Base-by-base conservation (phyloP, 495 filamentous ascomycete species). In the Talaromyces trachyspermus region DNA sequence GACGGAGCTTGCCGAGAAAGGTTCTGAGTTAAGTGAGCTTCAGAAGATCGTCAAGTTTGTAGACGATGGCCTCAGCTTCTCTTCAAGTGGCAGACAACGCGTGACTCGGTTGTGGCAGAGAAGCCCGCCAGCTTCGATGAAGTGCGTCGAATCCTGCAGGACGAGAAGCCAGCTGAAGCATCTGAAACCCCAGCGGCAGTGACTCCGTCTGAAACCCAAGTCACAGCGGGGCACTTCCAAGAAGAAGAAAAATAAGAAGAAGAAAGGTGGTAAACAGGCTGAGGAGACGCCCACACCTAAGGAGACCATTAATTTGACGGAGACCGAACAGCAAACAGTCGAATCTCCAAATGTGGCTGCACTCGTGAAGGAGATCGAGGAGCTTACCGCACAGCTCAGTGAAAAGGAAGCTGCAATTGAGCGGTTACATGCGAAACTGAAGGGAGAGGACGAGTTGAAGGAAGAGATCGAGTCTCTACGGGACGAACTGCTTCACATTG, bases 201-300 rank as follows among this genome's bases (percentile, higher is more conserved):
- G 15, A 49, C 47, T 9, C 20, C 25, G 8, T 24, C 27, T 17
- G 48, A 59, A 22, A 58, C 55, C 17, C 37, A 52, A 42, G 53
- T 52, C 46, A 42, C 27, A 26, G 47, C 41, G 37, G 43, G 54
- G 55, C 22, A 50, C 55, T 5, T 58, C 48, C 4, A 63, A 64
- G 15, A 88, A 84, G 61, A 92, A 89, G 70, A 95, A 87, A 58
- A 92, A 86, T 39, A 86, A 82, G 43, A 92, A 91, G 61, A 95
- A 91, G 73, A 95, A 92, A 75, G 81, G 79, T 30, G 78, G 74
- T 12, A 81, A 78, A 42, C 70, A 63, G 37, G 44, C 61, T 4
- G 57, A 68, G n/a, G 67, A 75, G 46, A 41, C 69, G 3, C 50
- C 51, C 14, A 64, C 71, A 46, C 57, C 64, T n/a, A 41, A 55